phyloP scores from a whole-genome alignment of 306 rosid species.

The Cucurbita argyrosperma region DNA sequence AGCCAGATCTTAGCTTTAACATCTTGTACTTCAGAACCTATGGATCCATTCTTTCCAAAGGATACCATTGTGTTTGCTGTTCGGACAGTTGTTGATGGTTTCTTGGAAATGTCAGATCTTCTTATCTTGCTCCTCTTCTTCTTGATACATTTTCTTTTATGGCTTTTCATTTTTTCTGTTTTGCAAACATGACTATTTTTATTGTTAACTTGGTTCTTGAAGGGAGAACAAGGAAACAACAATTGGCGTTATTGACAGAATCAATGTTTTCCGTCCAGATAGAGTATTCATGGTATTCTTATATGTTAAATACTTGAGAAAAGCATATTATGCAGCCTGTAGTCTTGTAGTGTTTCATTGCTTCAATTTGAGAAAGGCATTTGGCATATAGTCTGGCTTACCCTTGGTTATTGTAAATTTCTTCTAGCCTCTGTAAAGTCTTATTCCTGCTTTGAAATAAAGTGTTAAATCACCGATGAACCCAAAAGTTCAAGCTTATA shows the following conservation, averaged over 20 bases:
- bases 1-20: conserved; percentile 62
- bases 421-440: background rate
- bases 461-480: background rate
- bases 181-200: conserved; percentile 8
- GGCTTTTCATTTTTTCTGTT: background rate
- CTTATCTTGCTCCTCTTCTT: conserved; percentile 1
- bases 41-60: conserved; percentile 55
- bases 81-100: conserved; percentile 81
- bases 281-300: conserved; percentile 68
- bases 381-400: background rate
- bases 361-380: background rate
- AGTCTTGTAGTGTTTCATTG: background rate
- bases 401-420: background rate
- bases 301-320: background rate
- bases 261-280: conserved; percentile 75
- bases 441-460: background rate
- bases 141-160: background rate
- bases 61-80: conserved; percentile 39
- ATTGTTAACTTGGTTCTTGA: conserved; percentile 15
- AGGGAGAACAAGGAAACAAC: conserved; percentile 44
- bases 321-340: background rate
- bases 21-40: conserved; percentile 53
- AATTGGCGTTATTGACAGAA: conserved; percentile 55
- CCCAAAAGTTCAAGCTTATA: too few species aligned
- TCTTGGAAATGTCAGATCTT: conserved; percentile 51